Percentiles rank a stretch among this genome's conserved stretches.
These are phyloP conservation scores for Plectosphaerella cucumerina DNA, from an alignment of 2,329 filamentous ascomycete genomes.

Conservation along the genomic window DNA sequence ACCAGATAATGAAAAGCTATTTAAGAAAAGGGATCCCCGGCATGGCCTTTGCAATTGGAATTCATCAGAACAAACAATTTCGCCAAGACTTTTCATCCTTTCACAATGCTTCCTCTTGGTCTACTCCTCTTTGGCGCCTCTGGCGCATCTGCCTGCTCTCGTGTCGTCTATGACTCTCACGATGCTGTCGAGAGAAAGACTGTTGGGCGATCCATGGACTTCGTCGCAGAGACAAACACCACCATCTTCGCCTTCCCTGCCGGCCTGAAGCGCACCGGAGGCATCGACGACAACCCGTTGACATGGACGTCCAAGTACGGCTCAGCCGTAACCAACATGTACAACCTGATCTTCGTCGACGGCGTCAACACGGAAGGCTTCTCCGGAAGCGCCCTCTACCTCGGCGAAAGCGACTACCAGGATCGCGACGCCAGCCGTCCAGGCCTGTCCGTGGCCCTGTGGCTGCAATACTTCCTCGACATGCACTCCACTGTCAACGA, in stretches of 20 bases:
- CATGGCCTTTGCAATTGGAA: no score
- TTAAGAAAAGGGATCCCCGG: no score
- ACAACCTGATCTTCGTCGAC: conserved; percentile 10
- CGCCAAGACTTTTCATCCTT: no score
- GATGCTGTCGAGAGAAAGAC: no score
- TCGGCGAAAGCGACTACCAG: conserved; percentile 15
- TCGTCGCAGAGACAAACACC: conserved; percentile 4
- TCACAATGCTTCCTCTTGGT: no score
- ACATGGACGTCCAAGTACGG: conserved; percentile 11
- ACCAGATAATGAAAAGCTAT: no score
- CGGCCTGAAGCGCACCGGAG: conserved; percentile 8
- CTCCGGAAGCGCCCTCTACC: conserved; percentile 14
- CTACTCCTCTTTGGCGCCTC: no score
- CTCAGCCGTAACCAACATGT: conserved; percentile 12
- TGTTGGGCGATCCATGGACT: conserved; percentile 12
- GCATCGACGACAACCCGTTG: conserved; percentile 7
- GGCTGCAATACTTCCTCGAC: conserved; percentile 17
- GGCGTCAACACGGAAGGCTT: conserved; percentile 12
- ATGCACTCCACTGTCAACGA: conserved; percentile 8
- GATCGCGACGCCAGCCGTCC: neutral
- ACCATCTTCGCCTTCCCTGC: conserved; percentile 11
- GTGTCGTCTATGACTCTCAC: no score
- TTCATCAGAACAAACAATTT: no score
- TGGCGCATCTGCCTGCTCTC: no score
- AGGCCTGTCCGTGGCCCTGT: conserved; percentile 9